phyloP scores from a whole-genome alignment of 169 alveolate genomes.

The Plasmodium knowlesi region DNA sequence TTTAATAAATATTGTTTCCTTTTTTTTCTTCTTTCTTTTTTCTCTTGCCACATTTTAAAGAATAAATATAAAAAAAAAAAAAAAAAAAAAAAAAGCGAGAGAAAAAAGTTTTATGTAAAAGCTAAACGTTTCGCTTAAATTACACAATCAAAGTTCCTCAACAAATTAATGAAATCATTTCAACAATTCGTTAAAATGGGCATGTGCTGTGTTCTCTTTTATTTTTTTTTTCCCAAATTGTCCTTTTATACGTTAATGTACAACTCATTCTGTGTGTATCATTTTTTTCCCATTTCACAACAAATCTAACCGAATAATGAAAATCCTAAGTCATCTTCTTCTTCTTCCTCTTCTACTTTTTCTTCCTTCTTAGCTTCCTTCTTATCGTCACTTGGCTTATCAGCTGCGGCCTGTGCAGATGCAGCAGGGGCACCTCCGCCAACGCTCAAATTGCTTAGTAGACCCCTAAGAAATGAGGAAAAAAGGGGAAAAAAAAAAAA shows the following conservation, averaged over 20 bases:
- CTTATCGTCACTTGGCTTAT: slow-evolving; percentile 57
- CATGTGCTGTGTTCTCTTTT: neutral
- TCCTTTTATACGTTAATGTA: neutral
- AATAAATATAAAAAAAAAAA: slow-evolving; percentile 23
- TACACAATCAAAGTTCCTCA: neutral
- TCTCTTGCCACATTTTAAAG: neutral
- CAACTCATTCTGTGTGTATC: neutral
- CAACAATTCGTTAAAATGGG: neutral
- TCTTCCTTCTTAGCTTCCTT: slow-evolving; percentile 77
- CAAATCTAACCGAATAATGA: slow-evolving; percentile 75
- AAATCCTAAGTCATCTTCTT: slow-evolving; percentile 80
- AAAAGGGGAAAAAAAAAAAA: neutral
- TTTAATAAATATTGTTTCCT: neutral
- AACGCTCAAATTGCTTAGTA: slow-evolving; percentile 78
- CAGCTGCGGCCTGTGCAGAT: slow-evolving; percentile 70
- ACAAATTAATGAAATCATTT: neutral
- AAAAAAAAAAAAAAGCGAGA: slow-evolving; percentile 25
- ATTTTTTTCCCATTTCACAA: slow-evolving; percentile 1
- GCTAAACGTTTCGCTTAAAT: slow-evolving; percentile 1
- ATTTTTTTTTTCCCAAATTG: neutral
- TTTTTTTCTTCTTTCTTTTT: neutral
- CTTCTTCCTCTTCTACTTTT: slow-evolving; percentile 79
- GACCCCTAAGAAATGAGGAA: slow-evolving; percentile 26
- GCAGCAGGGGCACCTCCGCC: slow-evolving; percentile 82
- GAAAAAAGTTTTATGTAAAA: slow-evolving; percentile 8